Evolutionary conservation across 331 rosid genomes (phyloP).

Genomic region (Malus hybrid): DNA sequence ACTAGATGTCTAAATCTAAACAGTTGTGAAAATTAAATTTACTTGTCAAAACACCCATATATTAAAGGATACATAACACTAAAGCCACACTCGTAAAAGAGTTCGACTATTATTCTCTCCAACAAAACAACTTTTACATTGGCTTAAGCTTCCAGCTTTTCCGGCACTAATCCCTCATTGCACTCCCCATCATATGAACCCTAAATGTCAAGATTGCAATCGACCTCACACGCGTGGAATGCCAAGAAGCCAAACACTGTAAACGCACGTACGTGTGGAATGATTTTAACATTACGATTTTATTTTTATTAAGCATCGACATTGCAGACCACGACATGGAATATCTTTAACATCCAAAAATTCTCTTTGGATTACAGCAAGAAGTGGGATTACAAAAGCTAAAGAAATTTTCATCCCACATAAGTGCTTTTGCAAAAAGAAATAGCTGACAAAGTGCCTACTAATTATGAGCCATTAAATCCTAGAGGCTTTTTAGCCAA

Average conservation of each 20-base stretch:
- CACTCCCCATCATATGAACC: constrained; percentile 18
- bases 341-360: constrained; percentile 31
- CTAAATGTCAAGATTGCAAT: constrained; percentile 31
- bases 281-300: constrained; percentile 1
- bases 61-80: no score
- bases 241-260: constrained; percentile 13
- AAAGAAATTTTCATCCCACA: constrained; percentile 4
- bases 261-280: constrained; percentile 31
- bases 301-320: not conserved
- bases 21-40: no score
- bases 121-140: constrained; percentile 11
- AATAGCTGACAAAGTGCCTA: constrained; percentile 17
- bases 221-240: constrained; percentile 27
- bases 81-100: no score
- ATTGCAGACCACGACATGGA: constrained; percentile 54
- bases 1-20: no score
- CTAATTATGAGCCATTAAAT: constrained; percentile 11
- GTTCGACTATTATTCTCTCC: no score
- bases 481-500: not conserved
- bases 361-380: constrained; percentile 17
- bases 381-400: constrained; percentile 23
- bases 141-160: constrained; percentile 31
- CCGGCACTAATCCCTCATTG: constrained; percentile 71
- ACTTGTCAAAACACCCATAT: no score
- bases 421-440: constrained; percentile 8